Base-by-base conservation (phyloP, 352 stramenopile genomes). In the Thalassiosira livingstoniorum region DNA sequence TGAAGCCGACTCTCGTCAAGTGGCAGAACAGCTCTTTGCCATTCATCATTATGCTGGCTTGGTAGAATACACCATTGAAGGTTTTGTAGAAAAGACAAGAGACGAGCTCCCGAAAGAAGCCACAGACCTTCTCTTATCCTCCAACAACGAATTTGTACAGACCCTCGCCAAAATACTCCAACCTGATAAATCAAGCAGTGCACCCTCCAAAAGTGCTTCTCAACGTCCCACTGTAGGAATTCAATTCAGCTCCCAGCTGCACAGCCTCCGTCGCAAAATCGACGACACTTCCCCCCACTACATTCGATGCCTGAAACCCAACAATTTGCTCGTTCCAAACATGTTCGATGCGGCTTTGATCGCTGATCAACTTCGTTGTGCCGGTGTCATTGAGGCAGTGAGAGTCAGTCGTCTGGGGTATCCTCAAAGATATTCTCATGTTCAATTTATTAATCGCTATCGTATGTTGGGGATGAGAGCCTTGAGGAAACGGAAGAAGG, bases 1-100 rank as follows among this genome's bases (percentile, higher is more conserved):
- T 34, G 60, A 78, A 25, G 85, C 79, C 11, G 69, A 72, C 47
- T 66, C 51, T 25, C 53, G 67, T 18, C 72, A 87, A 13, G 63
- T 65, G 54, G 73, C 43, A 1, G 47, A 85, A 13, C 15, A 67
- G 5, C 63, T 82, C 43, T 94, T 94, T 66, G 66, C 31, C n/a
- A 67, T 94, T 0, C 32, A 84, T 39, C 97, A 99, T 89, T 99
- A 98, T 79, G 96, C 97, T 60, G 96, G 96, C 31, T 85, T 90
- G 35, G 97, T 99, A n/a, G 85, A 94, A 77, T 99, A 99, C 85
- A 91, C 95, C 55, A 95, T 94, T 21, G 96, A 97, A 53, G 94
- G 95, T 15, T 99, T 98, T 82, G 95, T 98, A 25, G 97, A 98
- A 65, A 99, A 98, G 91, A 99, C 98, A 82, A 96, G 97, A 81